Conservation (phyloP, 441 rosid species). For the Bruguiera hainesii region DNA sequence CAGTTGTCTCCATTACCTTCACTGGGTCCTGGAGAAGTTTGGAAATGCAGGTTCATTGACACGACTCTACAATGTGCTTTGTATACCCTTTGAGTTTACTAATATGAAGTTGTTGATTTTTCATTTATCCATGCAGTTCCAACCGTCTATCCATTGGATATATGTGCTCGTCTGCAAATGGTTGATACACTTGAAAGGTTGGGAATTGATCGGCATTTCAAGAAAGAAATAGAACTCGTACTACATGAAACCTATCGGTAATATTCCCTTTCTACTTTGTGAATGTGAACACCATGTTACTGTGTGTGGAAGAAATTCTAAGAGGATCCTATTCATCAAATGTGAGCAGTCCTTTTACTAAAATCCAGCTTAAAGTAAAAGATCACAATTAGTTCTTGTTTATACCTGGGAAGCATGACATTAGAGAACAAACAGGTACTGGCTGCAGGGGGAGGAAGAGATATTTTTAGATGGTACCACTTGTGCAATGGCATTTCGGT, state of each 20-base stretch:
- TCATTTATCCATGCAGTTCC: conserved; percentile 52
- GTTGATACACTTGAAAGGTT: conserved; percentile 61
- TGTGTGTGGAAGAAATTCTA: conserved; percentile 6
- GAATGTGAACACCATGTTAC: neutral
- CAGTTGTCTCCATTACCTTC: conserved; percentile 60
- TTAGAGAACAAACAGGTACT: conserved; percentile 47
- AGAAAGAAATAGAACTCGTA: conserved; percentile 42
- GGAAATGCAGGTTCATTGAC: conserved; percentile 52
- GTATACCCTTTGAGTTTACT: conserved; percentile 4
- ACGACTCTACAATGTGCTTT: conserved; percentile 4
- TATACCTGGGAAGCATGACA: conserved; percentile 16
- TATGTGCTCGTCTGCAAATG: conserved; percentile 50
- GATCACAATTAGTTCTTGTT: neutral
- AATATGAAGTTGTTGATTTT: conserved; percentile 13
- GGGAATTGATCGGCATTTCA: conserved; percentile 67
- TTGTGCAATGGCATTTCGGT: conserved; percentile 62
- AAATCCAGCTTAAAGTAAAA: conserved; percentile 1
- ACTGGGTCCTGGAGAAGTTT: conserved; percentile 45
- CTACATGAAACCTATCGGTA: conserved; percentile 71
- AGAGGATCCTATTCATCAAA: neutral
- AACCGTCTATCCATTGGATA: conserved; percentile 57
- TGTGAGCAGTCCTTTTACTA: neutral
- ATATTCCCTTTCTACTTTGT: neutral
- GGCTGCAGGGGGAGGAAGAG: conserved; percentile 72
- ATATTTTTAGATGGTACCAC: conserved; percentile 45